phyloP scores from a whole-genome alignment of 73 alveolate genomes.

The Uronychia setigera region DNA sequence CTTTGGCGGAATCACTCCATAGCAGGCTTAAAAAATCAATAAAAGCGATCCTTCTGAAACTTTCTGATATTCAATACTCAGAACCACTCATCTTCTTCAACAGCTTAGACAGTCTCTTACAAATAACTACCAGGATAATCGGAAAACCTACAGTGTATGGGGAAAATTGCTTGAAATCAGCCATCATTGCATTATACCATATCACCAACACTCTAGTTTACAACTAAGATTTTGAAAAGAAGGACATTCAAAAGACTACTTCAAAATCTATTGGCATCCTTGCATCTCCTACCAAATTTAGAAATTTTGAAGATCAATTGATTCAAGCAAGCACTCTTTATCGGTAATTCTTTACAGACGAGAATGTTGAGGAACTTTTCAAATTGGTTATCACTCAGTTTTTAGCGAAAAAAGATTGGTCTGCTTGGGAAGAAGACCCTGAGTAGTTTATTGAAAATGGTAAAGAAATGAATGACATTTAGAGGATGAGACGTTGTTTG shows the following conservation, averaged over 20 bases:
- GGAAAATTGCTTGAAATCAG: slow-evolving; percentile 11
- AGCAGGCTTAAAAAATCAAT: not conserved
- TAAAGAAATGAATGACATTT: too few species aligned
- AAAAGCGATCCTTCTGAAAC: not conserved
- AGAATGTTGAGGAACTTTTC: slow-evolving; percentile 33
- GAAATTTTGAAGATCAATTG: slow-evolving; percentile 43
- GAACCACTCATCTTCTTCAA: slow-evolving; percentile 35
- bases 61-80: slow-evolving; percentile 33
- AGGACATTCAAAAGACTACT: slow-evolving; percentile 7
- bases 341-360: slow-evolving; percentile 19
- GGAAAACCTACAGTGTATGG: not conserved
- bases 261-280: slow-evolving; percentile 36
- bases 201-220: slow-evolving; percentile 26
- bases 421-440: slow-evolving; percentile 45
- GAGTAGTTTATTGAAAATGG: slow-evolving; percentile 47
- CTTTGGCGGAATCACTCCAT: not conserved
- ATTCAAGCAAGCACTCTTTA: slow-evolving; percentile 42
- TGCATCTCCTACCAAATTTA: slow-evolving; percentile 61
- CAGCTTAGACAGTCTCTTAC: slow-evolving; percentile 21
- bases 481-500: not conserved
- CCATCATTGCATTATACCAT: slow-evolving; percentile 25
- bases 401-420: slow-evolving; percentile 25
- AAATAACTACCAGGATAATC: slow-evolving; percentile 14
- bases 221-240: slow-evolving; percentile 18
- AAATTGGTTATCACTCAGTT: slow-evolving; percentile 12